Conservation (phyloP, 2,329 filamentous ascomycete species). For the Diplodia seriata region DNA sequence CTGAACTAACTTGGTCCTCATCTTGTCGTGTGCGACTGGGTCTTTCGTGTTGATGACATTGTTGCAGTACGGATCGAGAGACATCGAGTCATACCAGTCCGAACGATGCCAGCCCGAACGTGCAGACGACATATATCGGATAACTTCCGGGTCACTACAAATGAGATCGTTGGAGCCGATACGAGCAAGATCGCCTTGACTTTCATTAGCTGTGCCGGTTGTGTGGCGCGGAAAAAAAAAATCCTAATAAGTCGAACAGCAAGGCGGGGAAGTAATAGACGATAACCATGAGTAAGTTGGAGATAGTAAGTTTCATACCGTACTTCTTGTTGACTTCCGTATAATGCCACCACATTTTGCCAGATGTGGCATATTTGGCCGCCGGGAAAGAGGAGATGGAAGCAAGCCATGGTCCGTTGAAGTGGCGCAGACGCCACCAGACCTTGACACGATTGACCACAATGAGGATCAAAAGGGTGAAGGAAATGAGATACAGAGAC, state of each 20-base stretch:
- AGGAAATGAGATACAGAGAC: slow-evolving; percentile 28
- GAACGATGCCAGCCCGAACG: slow-evolving; percentile 51
- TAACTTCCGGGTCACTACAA: slow-evolving; percentile 57
- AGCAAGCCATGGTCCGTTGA: slow-evolving; percentile 38
- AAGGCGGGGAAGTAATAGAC: too few species aligned
- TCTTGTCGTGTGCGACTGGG: slow-evolving; percentile 54
- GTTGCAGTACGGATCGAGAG: slow-evolving; percentile 61
- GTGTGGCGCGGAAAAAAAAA: too few species aligned
- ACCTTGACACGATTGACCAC: slow-evolving; percentile 23
- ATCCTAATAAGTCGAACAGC: too few species aligned
- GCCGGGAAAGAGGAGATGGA: slow-evolving; percentile 38
- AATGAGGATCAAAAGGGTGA: slow-evolving; percentile 31
- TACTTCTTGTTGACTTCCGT: slow-evolving; percentile 35
- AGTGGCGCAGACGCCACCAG: slow-evolving; percentile 39
- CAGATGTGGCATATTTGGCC: slow-evolving; percentile 35
- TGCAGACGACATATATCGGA: slow-evolving; percentile 52
- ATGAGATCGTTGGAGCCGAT: slow-evolving; percentile 58
- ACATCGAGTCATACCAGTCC: slow-evolving; percentile 51
- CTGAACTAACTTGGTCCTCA: slow-evolving; percentile 57
- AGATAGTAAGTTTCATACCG: slow-evolving; percentile 31
- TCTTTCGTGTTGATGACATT: slow-evolving; percentile 62
- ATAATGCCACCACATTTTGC: slow-evolving; percentile 34
- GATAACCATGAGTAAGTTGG: not conserved
- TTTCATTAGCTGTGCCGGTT: slow-evolving; percentile 4
- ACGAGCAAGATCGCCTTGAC: slow-evolving; percentile 51